Base-by-base conservation (phyloP, 177 flowering plant species). In the Vitis hybrid region DNA sequence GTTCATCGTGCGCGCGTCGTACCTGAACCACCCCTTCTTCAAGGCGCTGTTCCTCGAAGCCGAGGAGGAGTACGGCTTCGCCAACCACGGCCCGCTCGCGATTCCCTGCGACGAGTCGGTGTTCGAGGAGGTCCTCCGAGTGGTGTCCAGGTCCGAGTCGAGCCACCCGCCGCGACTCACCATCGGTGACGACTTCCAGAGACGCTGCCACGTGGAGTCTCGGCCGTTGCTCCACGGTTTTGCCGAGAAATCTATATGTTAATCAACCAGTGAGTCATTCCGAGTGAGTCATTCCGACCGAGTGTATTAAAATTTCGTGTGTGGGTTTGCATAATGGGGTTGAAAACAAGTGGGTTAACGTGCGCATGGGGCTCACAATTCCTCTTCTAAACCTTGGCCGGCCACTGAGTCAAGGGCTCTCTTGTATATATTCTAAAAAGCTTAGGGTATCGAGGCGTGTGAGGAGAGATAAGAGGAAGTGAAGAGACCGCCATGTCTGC, bases 11-110 rank as follows among this genome's bases (percentile, higher is more conserved):
- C 88, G 85, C 14, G 83, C 91, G 66, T 70, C 88, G 63, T 69
- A 86, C 80, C 86, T 92, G 62, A 92, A 91, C 87, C 94, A 92
- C 74, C 96, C 97, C 2, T 66, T 84, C 52, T 89, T 92, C 89
- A 63, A 66, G 82, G 63, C 64, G 32, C 89, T 92, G 4, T 84
- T 92, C 46, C 73, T 27, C 4, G 78, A 79, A 27, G 92, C 92
- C 17, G 96, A 84, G 68, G 96, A 91, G 57, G 96, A 86, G 78
- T 91, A 73, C 79, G 94, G 96, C 1, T 88, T 84, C 80, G n/a
- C 66, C 50, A 75, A 86, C 83, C 70, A 73, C 0, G 97, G 97
- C 1, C 94, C 96, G 27, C 41, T 92, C 8, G 74, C 79, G 15
- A 82, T 92, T 64, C 97, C 95, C 0, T 92, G 97, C 77, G 91